Percentiles rank a stretch among this genome's conserved stretches.
These are phyloP conservation scores for Athelia psychrophila DNA, from an alignment of 1,284 basidiomycete species.

Conservation along the genomic window DNA sequence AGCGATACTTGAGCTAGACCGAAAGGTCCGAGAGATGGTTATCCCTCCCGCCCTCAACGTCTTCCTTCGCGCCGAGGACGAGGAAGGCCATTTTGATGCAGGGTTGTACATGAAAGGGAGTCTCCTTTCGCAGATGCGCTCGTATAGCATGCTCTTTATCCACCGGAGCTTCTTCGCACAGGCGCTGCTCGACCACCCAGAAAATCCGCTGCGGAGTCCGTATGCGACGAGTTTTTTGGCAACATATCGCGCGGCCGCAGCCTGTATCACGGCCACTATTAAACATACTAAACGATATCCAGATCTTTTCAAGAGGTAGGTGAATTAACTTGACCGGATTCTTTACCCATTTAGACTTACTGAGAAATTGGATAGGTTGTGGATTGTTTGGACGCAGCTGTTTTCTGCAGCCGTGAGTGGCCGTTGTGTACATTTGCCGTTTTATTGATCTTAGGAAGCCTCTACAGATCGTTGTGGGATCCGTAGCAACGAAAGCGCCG, in stretches of 20 bases:
- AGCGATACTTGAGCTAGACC: slow-evolving; percentile 45
- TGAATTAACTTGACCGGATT: no score
- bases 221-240: slow-evolving; percentile 3
- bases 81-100: not conserved
- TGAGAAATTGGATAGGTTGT: not conserved
- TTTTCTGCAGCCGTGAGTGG: not conserved
- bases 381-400: not conserved
- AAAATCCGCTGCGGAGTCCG: slow-evolving; percentile 1
- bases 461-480: slow-evolving; percentile 40
- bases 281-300: not conserved
- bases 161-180: slow-evolving; percentile 7
- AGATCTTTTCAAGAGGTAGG: not conserved
- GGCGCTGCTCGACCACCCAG: slow-evolving; percentile 2
- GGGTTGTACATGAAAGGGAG: not conserved
- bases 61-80: slow-evolving; percentile 33
- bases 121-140: not conserved
- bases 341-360: not conserved
- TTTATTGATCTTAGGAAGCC: no score
- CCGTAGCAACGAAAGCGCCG: slow-evolving; percentile 44
- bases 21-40: slow-evolving; percentile 30
- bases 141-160: not conserved
- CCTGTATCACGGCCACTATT: not conserved
- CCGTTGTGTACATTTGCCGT: not conserved
- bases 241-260: not conserved
- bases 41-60: slow-evolving; percentile 39